These are phyloP conservation scores for Cystobasidium sp. DNA, from an alignment of 1,284 basidiomycete species.

Conservation along the genomic window DNA sequence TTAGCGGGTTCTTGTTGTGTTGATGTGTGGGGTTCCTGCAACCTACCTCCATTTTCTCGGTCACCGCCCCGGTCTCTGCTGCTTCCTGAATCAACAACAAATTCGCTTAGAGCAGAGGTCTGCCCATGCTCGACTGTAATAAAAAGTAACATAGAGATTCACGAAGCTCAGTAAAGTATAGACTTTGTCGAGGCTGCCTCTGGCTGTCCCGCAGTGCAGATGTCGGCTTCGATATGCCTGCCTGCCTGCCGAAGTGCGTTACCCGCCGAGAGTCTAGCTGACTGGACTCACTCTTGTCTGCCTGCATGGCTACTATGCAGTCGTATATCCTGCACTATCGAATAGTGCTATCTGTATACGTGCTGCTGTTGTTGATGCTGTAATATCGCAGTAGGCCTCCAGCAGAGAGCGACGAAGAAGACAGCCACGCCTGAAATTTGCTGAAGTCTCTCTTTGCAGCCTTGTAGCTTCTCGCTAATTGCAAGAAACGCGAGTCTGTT, in stretches of 20 bases:
- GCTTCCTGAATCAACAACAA: constrained; percentile 32
- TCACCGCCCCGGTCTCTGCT: constrained; percentile 25
- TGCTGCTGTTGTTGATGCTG: no score
- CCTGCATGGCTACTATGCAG: constrained; percentile 22
- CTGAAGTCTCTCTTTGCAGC: no score
- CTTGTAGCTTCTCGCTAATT: no score
- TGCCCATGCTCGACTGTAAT: constrained; percentile 26
- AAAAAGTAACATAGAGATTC: neutral
- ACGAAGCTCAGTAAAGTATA: neutral
- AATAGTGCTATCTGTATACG: no score
- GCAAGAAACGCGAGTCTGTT: neutral
- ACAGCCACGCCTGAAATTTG: no score
- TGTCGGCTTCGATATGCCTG: neutral
- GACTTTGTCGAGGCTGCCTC: neutral
- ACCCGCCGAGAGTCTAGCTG: neutral
- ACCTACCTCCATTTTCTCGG: constrained; percentile 32
- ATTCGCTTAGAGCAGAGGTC: constrained; percentile 26
- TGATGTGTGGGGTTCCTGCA: neutral
- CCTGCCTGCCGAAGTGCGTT: neutral
- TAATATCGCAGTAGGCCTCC: no score
- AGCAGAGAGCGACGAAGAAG: no score
- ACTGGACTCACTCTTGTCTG: constrained; percentile 37
- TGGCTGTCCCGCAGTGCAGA: neutral
- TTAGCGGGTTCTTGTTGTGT: neutral
- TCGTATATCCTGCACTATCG: neutral